phyloP scores from a whole-genome alignment of 1,284 basidiomycete species.

The Cryptococcus sp. region DNA sequence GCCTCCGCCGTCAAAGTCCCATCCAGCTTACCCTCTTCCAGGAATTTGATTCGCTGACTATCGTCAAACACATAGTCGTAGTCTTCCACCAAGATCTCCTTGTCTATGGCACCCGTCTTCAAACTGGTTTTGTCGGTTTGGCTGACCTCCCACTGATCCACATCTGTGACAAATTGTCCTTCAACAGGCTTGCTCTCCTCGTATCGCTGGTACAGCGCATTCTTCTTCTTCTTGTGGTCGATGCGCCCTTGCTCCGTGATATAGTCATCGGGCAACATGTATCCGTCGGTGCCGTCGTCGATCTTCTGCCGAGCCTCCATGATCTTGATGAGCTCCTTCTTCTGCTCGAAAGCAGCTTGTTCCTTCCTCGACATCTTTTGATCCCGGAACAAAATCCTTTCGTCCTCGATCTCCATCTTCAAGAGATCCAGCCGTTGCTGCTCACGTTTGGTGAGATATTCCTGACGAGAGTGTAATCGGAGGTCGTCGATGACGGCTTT shows the following conservation, averaged over 20 bases:
- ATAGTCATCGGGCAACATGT: constrained; percentile 94
- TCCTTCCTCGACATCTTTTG: constrained; percentile 89
- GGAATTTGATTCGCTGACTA: constrained; percentile 92
- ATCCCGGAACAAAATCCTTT: constrained; percentile 75
- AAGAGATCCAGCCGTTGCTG: constrained; percentile 93
- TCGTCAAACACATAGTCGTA: constrained; percentile 99
- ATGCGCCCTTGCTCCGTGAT: constrained; percentile 98
- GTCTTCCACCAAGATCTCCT: constrained; percentile 69
- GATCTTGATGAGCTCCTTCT: constrained; percentile 87
- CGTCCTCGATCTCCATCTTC: constrained; percentile 88
- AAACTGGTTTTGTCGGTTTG: constrained; percentile 89
- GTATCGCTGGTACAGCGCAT: constrained; percentile 90
- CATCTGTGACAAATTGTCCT: constrained; percentile 90
- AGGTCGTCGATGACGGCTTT: constrained; percentile 76
- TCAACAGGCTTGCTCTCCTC: constrained; percentile 74
- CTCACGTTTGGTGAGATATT: constrained; percentile 95
- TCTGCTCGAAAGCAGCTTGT: constrained; percentile 76
- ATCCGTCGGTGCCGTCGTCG: constrained; percentile 91
- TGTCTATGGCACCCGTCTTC: constrained; percentile 86
- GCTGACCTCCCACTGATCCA: constrained; percentile 93
- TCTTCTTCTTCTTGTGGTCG: constrained; percentile 94
- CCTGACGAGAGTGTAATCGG: constrained; percentile 82
- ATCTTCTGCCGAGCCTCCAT: constrained; percentile 93
- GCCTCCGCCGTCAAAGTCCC: constrained; percentile 85
- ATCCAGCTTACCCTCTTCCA: constrained; percentile 77